Base-by-base conservation (phyloP, 495 filamentous ascomycete genomes). In the Talaromyces nanjingensis region DNA sequence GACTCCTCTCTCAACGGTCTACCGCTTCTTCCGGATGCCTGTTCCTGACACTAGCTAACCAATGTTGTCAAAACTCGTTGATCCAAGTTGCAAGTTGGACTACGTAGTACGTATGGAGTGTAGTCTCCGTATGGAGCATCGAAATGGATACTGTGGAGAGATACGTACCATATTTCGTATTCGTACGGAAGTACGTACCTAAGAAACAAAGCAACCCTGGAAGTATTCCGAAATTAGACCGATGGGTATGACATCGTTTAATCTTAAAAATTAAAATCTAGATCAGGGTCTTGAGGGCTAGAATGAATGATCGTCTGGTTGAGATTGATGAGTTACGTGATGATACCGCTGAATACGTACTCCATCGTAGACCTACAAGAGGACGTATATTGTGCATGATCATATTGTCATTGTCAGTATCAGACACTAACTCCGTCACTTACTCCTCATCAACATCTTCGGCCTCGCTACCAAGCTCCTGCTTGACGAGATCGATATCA, bases 391-490 rank as follows among this genome's bases (percentile, higher is more conserved):
- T 31, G 29, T 31, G 29, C 29, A 31, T 31, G 29, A n/a, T n/a
- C 14, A 54, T 18, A 22, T 12, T 16, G 9, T 22, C 27, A 29
- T 55, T 22, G 20, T 24, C 20, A 9, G 7, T 5, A 14, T 24
- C 9, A 27, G 22, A 27, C 12, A 55, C 20, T 27, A 55, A 12
- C 52, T 14, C 11, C 53, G 12, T 22, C 53, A 56, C 29, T 56
- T 56, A 18, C 24, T 56, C 22, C 6, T 56, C 53, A n/a, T 56
- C 53, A 29, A 56, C 63, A 47, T 75, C 72, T 60, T 78, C 74
- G n/a, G 73, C 76, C 63, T 78, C 75, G 59, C 73, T 77, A 6
- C 73, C 78, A 31, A 76, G 72, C 60, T 79, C 77, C 9, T 74
- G 64, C 31, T 68, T 66, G 16, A 78, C 67, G n/a, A 79, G 67